Conservation (phyloP, 2,329 filamentous ascomycete species). For the Cryphonectria nitschkei region DNA sequence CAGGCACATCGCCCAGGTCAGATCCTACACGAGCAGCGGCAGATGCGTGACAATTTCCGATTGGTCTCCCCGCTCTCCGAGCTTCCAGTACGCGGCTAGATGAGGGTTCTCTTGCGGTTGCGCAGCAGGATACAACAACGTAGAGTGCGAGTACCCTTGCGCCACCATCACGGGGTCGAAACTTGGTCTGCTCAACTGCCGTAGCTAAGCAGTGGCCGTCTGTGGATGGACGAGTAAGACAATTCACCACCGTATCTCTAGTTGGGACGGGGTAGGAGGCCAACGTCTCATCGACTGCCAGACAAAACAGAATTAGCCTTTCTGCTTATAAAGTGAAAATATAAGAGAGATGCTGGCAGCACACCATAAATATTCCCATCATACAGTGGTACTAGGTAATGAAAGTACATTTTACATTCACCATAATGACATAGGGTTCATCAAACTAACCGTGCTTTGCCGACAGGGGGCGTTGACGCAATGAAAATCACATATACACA, state of each 20-base stretch:
- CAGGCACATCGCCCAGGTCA: background rate
- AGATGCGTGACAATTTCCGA: background rate
- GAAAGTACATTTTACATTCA: too few relatives aligned
- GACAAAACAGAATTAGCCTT: background rate
- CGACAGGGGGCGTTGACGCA: background rate
- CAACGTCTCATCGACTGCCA: background rate
- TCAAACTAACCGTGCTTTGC: background rate
- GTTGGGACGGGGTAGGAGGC: too few relatives aligned
- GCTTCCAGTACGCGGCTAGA: background rate
- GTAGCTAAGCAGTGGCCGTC: background rate
- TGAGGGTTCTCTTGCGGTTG: background rate
- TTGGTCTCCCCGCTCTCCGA: background rate
- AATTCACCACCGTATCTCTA: background rate
- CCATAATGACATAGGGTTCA: too few relatives aligned
- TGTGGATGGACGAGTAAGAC: background rate
- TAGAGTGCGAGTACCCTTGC: background rate
- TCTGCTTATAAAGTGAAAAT: background rate
- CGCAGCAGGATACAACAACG: background rate
- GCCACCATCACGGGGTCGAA: too few relatives aligned
- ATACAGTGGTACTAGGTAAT: background rate
- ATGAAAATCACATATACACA: background rate
- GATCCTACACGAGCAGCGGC: background rate
- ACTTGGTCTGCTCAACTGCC: background rate
- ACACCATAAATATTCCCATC: background rate
- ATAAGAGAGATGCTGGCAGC: background rate